These are phyloP conservation scores for Fusarium goolgardi DNA, from an alignment of 2,329 filamentous ascomycete genomes.

Conservation along the genomic window DNA sequence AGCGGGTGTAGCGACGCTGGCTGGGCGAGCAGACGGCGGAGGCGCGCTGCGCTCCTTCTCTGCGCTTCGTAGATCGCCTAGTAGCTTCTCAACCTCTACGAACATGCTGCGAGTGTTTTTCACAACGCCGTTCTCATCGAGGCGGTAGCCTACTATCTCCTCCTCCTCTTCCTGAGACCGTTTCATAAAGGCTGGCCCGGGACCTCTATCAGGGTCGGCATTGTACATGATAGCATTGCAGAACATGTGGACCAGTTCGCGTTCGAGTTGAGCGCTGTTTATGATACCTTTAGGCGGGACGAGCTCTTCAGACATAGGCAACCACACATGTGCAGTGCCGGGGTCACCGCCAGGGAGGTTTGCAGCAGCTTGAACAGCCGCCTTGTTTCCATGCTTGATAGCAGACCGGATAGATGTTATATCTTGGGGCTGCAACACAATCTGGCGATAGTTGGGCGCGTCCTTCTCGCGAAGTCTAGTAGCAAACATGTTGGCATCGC, in stretches of 20 bases:
- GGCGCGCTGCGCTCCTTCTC: conserved; percentile 66
- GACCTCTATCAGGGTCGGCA: conserved; percentile 78
- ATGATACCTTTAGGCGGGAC: conserved; percentile 90
- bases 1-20: conserved; percentile 55
- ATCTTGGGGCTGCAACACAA: conserved; percentile 80
- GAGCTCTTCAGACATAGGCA: conserved; percentile 79
- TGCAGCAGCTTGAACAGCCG: conserved; percentile 69
- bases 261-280: conserved; percentile 91
- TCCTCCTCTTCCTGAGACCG: conserved; percentile 58
- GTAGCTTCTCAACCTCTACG: conserved; percentile 81
- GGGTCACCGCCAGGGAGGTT: conserved; percentile 70
- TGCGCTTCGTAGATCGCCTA: conserved; percentile 79
- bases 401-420: conserved; percentile 81
- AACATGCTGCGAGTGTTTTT: conserved; percentile 92
- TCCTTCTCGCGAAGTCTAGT: conserved; percentile 79
- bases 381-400: conserved; percentile 77
- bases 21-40: conserved; percentile 51
- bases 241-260: conserved; percentile 95
- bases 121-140: conserved; percentile 87
- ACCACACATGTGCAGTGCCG: conserved; percentile 66
- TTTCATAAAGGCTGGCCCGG: conserved; percentile 70
- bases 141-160: conserved; percentile 68
- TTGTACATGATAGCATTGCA: conserved; percentile 99
- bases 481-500: conserved; percentile 82
- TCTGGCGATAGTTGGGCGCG: conserved; percentile 78